Evolutionary conservation across 75 land plant species (phyloP), one percentile per base, ranked within the genome.

Genomic region (Adiantum capillusveneris): DNA sequence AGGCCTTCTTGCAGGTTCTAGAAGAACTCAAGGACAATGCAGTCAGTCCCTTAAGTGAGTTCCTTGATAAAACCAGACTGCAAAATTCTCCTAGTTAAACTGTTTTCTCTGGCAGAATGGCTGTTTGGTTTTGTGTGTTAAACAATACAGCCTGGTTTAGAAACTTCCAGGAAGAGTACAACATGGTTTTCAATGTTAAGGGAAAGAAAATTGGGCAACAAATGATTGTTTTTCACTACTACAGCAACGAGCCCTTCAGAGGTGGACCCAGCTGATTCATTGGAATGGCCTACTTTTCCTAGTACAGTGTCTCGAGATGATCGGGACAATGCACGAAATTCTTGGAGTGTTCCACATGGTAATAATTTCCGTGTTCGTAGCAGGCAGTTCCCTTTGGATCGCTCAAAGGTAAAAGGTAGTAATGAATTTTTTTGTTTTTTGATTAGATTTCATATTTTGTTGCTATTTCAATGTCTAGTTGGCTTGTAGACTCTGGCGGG

Each of bases 281-380:
- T 90, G 58, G 91, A 90, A 69, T 79, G 80, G 28, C 77, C 96
- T 16, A 58, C 56, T 43, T 85, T 90, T 59, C 62, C 75, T 46
- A 90, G 96, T 18, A 79, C 75, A 59, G 64, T 90, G 29, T 55
- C 70, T 0, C 81, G 62, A 44, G 85, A 84, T 70, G 79, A 81
- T 42, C 51, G 61, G 52, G 90, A 84, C 21, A 79, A 75, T 43
- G 71, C 76, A 51, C 84, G 86, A 50, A 64, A 90, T 53, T 90
- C 86, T 69, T 90, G 90, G 90, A 81, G 52, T 62, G 59, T 90
- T 43, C 76, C 85, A 61, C 79, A 79, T 68, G 77, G 85, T 20
- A 81, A 81, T 65, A 86, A 72, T 42, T 90, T 90, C 59, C 74
- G 77, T 69, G 96, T 90, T 25, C 84, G 96, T 31, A 79, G 96